phyloP scores from a whole-genome alignment of 1,284 basidiomycete genomes.

The Thecaphora frezii region DNA sequence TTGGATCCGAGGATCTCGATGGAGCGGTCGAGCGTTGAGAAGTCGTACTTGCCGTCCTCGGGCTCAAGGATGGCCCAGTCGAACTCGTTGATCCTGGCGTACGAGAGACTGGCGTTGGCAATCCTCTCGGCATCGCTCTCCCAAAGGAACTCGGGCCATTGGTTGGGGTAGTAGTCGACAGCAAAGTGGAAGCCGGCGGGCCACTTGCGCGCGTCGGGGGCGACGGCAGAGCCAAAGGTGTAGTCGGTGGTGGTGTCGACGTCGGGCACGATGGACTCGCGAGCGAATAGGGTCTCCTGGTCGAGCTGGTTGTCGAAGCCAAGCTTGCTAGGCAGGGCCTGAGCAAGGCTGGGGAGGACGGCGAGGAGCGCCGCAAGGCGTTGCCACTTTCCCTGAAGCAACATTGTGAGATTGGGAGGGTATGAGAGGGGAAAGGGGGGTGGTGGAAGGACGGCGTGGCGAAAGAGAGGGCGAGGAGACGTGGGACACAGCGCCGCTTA shows the following conservation, averaged over 20 bases:
- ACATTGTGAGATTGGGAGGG: slow-evolving; percentile 7
- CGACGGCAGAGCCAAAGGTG: slow-evolving; percentile 5
- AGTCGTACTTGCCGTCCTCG: slow-evolving; percentile 32
- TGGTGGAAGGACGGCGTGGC: not conserved
- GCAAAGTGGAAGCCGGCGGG: slow-evolving; percentile 27
- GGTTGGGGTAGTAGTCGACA: slow-evolving; percentile 43
- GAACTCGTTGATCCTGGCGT: slow-evolving; percentile 40
- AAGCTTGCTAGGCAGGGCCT: slow-evolving; percentile 12
- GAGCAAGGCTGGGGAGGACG: slow-evolving; percentile 8
- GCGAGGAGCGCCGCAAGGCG: slow-evolving; percentile 15
- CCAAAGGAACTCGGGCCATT: slow-evolving; percentile 34
- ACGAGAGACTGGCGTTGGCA: slow-evolving; percentile 26
- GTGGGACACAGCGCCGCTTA: too few species aligned
- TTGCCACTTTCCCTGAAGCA: slow-evolving; percentile 11
- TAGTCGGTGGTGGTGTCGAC: slow-evolving; percentile 12
- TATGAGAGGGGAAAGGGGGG: not conserved
- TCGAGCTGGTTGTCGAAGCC: slow-evolving; percentile 64
- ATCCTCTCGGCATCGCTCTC: slow-evolving; percentile 27
- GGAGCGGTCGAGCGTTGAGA: slow-evolving; percentile 22
- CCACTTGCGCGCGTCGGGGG: slow-evolving; percentile 18
- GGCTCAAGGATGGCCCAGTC: slow-evolving; percentile 43
- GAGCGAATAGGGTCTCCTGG: slow-evolving; percentile 88
- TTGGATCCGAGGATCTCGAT: slow-evolving; percentile 21
- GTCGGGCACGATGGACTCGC: slow-evolving; percentile 87
- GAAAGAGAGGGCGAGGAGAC: not conserved